Evolutionary conservation across 768 basidiomycete genomes (phyloP).

Genomic region (Boletus barrowsii): DNA sequence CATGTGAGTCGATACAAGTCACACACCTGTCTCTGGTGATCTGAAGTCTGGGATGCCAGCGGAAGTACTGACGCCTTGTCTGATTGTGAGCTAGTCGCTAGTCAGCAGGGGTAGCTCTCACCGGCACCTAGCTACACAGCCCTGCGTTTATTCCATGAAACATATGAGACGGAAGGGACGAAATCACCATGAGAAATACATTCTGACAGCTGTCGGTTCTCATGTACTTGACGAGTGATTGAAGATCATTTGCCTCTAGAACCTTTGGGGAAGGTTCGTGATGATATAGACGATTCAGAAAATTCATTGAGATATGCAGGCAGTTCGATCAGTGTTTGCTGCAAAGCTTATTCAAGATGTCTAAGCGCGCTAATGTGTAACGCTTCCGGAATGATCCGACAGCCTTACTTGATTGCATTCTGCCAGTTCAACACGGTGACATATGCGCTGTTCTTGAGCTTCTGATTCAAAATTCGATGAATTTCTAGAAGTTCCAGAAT

Average conservation of each 20-base stretch:
- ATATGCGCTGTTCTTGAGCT: too few species aligned
- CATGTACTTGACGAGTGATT: slow-evolving; percentile 62
- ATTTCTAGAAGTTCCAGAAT: too few species aligned
- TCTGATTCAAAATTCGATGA: too few species aligned
- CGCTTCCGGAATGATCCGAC: too few species aligned
- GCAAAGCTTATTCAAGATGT: too few species aligned
- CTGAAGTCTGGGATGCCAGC: slow-evolving; percentile 91
- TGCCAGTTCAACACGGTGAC: too few species aligned
- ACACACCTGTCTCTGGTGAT: slow-evolving; percentile 75
- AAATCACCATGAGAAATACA: slow-evolving; percentile 67
- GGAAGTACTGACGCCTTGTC: slow-evolving; percentile 66
- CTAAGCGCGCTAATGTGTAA: too few species aligned
- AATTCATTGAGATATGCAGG: slow-evolving; percentile 11
- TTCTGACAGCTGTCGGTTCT: slow-evolving; percentile 64
- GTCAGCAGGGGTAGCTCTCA: slow-evolving; percentile 27
- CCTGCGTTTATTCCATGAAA: slow-evolving; percentile 4
- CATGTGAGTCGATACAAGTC: background rate
- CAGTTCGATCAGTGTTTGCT: too few species aligned
- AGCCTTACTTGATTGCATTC: too few species aligned
- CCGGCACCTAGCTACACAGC: slow-evolving; percentile 61
- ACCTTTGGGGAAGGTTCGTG: slow-evolving; percentile 10
- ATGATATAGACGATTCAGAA: background rate
- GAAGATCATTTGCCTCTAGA: slow-evolving; percentile 38
- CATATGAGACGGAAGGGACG: background rate
- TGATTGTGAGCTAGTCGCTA: background rate